Evolutionary conservation across 768 basidiomycete genomes (phyloP).

Genomic region (Trametes coccinea): DNA sequence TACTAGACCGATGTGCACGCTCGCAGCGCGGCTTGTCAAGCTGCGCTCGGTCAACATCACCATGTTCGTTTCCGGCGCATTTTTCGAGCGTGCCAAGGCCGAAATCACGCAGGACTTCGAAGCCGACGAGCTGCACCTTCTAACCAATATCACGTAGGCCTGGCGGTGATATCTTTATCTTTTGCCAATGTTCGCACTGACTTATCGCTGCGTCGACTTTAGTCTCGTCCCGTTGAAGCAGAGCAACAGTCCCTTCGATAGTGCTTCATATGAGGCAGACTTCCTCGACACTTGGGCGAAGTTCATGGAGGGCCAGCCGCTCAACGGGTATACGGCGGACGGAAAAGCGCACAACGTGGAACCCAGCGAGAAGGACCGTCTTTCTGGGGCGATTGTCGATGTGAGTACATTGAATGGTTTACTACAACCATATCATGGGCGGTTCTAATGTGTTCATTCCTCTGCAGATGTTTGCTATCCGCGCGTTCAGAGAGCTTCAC

Average conservation of each 20-base stretch:
- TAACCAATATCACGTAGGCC: neutral
- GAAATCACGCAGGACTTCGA: conserved; percentile 4
- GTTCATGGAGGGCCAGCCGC: neutral
- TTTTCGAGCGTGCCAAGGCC: conserved; percentile 4
- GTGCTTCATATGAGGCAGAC: neutral
- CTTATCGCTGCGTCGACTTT: neutral
- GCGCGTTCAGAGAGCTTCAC: neutral
- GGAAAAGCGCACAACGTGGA: neutral
- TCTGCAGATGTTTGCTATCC: neutral
- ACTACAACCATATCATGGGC: too few species aligned
- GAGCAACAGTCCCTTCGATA: neutral
- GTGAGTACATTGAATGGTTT: neutral
- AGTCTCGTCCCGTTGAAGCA: neutral
- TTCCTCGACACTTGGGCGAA: neutral
- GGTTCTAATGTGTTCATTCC: neutral
- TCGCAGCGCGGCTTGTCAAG: conserved; percentile 5
- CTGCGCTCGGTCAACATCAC: conserved; percentile 1
- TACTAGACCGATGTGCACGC: conserved; percentile 11
- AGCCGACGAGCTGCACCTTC: neutral
- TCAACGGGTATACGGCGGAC: neutral
- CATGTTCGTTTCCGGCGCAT: neutral
- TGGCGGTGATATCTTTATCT: neutral
- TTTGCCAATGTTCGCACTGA: neutral
- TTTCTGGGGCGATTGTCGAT: neutral
- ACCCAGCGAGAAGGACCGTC: neutral